A percentile compares a stretch with the other conserved stretches of the same genome.
Evolutionary conservation across 2,329 filamentous ascomycete genomes (phyloP).

Genomic region (Pseudofabraea citricarpa): DNA sequence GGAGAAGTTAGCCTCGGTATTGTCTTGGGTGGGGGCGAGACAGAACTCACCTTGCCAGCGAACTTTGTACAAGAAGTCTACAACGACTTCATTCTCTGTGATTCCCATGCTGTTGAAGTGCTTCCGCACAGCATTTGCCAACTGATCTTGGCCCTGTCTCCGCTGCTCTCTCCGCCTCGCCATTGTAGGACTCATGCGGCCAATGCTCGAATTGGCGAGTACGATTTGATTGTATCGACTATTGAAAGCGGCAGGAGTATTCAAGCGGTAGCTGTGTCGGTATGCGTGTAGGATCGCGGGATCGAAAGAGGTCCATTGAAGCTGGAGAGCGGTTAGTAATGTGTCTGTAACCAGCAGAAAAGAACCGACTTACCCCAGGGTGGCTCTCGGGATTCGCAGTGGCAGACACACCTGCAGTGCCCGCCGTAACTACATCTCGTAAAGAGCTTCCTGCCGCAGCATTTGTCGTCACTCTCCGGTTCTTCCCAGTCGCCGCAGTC

Average conservation of each 20-base stretch:
- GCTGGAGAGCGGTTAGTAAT: constrained; percentile 30
- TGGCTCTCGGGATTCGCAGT: constrained; percentile 15
- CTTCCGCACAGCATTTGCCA: constrained; percentile 69
- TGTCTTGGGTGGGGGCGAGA: too few relatives aligned
- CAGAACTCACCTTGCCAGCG: constrained; percentile 26
- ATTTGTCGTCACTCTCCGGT: constrained; percentile 19
- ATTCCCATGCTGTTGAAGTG: constrained; percentile 79
- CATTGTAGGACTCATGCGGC: constrained; percentile 72
- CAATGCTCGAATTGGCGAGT: constrained; percentile 60
- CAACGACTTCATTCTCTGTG: constrained; percentile 77
- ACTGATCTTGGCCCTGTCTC: constrained; percentile 65
- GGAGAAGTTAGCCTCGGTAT: too few relatives aligned
- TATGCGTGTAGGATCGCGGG: constrained; percentile 67
- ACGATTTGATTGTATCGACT: constrained; percentile 58
- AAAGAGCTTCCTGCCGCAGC: constrained; percentile 20
- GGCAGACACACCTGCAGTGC: constrained; percentile 9
- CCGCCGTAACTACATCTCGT: constrained; percentile 22
- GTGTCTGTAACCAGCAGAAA: neutral
- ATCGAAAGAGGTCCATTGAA: constrained; percentile 65
- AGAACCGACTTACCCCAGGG: constrained; percentile 20
- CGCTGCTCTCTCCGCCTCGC: constrained; percentile 58
- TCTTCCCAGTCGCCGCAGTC: constrained; percentile 22
- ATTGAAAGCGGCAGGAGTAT: constrained; percentile 65
- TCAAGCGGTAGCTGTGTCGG: constrained; percentile 67
- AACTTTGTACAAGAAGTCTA: constrained; percentile 41